phyloP scores from a whole-genome alignment of 495 filamentous ascomycete genomes.

The Podospora conica region DNA sequence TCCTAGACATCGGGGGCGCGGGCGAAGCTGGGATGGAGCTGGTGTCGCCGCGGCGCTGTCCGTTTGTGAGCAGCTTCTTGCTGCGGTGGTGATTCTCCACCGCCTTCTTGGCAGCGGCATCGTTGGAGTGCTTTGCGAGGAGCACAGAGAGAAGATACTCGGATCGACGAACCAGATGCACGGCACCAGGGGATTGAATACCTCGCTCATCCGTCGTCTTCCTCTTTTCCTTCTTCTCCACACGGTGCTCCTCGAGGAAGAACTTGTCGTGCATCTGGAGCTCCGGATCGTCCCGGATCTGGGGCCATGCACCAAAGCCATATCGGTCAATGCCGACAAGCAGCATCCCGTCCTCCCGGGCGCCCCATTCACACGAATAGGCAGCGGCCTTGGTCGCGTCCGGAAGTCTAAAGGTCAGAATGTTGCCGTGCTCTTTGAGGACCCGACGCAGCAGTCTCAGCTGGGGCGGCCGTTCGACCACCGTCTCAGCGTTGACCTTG shows the following conservation, averaged over 20 bases:
- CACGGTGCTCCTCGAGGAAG: conserved; percentile 95
- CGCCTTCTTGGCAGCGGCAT: conserved; percentile 66
- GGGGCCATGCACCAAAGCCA: conserved; percentile 88
- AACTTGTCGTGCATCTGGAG: conserved; percentile 86
- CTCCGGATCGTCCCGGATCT: conserved; percentile 87
- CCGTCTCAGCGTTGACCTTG: conserved; percentile 89
- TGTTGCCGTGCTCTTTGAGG: conserved; percentile 55
- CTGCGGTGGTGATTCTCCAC: conserved; percentile 89
- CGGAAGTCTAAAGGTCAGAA: conserved; percentile 73
- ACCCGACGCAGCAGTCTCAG: conserved; percentile 76
- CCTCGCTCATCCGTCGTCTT: conserved; percentile 67
- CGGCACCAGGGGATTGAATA: conserved; percentile 88
- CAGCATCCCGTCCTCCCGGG: conserved; percentile 94
- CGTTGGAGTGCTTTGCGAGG: conserved; percentile 65
- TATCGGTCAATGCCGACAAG: conserved; percentile 86
- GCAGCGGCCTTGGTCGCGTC: conserved; percentile 82
- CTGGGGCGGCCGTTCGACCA: conserved; percentile 81
- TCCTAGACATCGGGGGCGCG: conserved; percentile 44
- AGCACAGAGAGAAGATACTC: conserved; percentile 92
- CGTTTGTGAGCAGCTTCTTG: conserved; percentile 61
- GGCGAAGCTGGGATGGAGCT: conserved; percentile 54
- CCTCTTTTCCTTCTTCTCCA: conserved; percentile 91
- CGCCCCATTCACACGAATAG: conserved; percentile 85
- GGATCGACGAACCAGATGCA: conserved; percentile 89
- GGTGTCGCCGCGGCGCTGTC: conserved; percentile 43